Conservation (phyloP, 148 eudicot genomes). For the Talinum fruticosum region DNA sequence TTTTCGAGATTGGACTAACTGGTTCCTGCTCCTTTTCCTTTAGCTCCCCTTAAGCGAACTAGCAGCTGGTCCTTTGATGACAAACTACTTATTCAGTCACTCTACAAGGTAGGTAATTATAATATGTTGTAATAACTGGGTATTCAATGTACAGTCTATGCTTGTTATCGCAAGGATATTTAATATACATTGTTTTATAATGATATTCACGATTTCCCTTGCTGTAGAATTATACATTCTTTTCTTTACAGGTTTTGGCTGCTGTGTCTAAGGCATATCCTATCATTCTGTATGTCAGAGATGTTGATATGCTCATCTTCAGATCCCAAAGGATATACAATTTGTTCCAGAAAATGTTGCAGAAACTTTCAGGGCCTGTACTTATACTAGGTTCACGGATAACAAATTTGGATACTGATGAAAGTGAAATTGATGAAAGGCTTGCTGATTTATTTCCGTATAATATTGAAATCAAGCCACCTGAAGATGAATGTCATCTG, state of each 20-base stretch:
- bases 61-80: conserved; percentile 91
- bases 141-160: background rate
- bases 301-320: conserved; percentile 68
- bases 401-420: conserved; percentile 42
- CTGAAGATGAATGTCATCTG: conserved; percentile 71
- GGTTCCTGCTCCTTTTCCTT: conserved; percentile 3
- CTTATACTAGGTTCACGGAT: conserved; percentile 80
- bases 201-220: background rate
- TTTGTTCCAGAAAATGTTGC: conserved; percentile 78
- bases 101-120: conserved; percentile 65
- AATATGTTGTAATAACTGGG: background rate
- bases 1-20: background rate
- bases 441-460: conserved; percentile 75
- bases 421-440: conserved; percentile 53
- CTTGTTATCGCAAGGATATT: background rate
- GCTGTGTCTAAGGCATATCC: conserved; percentile 65
- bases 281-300: conserved; percentile 79
- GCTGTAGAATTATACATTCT: conserved; percentile 5
- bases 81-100: conserved; percentile 78
- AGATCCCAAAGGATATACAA: conserved; percentile 66
- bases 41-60: conserved; percentile 71
- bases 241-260: conserved; percentile 58
- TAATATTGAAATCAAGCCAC: conserved; percentile 76
- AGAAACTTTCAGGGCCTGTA: conserved; percentile 66
- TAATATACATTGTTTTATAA: too few species aligned